Conservation (phyloP, 805 yeast species). For the Yarrowia sp. region DNA sequence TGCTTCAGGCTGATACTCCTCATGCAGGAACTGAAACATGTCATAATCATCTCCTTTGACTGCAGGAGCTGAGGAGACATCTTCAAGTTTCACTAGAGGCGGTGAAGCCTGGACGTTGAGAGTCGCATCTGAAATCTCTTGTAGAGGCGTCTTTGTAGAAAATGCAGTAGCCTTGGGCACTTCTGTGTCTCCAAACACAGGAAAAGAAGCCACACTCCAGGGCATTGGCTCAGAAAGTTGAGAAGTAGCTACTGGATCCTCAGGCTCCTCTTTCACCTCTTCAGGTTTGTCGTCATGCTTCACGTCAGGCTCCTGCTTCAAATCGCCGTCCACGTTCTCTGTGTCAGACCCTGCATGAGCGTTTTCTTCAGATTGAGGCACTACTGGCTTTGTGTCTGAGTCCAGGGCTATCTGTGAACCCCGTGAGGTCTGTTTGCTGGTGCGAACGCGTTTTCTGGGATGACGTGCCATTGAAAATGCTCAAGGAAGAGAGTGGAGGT, state of each 20-base stretch:
- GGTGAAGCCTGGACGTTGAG: not conserved
- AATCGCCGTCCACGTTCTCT: not conserved
- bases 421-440: not conserved
- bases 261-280: too few species aligned
- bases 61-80: not conserved
- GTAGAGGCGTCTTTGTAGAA: constrained; percentile 1
- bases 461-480: not conserved
- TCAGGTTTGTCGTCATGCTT: too few species aligned
- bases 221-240: not conserved
- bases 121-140: constrained; percentile 1
- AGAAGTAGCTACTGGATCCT: too few species aligned
- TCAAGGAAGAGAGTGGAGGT: not conserved
- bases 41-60: constrained; percentile 4
- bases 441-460: constrained; percentile 9
- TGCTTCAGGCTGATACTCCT: constrained; percentile 14
- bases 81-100: not conserved
- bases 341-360: constrained; percentile 13
- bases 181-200: constrained; percentile 26
- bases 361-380: constrained; percentile 7
- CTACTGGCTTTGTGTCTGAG: not conserved
- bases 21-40: constrained; percentile 20
- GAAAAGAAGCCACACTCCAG: constrained; percentile 34
- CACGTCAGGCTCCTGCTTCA: not conserved
- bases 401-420: constrained; percentile 5
- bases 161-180: not conserved